phyloP scores from a whole-genome alignment of 164 flowering plant species.

The Kalanchoe fedtschenkoi region DNA sequence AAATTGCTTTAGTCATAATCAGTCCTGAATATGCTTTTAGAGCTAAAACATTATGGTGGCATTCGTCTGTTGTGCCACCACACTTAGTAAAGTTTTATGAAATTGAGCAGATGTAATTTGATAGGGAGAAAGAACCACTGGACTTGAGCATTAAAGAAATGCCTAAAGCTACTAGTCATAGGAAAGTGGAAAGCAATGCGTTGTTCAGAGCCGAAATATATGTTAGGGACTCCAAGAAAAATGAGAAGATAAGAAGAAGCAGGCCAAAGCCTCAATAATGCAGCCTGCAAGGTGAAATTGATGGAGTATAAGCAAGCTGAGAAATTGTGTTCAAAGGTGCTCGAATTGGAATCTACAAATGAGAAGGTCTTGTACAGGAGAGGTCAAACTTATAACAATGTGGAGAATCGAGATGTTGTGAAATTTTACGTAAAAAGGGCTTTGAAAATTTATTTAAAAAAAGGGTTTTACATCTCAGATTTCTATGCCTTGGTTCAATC shows the following conservation, averaged over 20 bases:
- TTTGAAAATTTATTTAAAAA: no score
- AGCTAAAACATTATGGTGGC: no score
- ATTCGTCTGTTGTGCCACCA: no score
- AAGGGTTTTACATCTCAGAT: no score
- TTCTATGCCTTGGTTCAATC: no score
- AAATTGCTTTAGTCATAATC: no score
- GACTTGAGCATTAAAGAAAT: no score
- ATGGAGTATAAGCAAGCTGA: constrained; percentile 82
- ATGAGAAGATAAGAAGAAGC: constrained; percentile 92
- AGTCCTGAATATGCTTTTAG: no score
- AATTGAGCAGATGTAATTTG: no score
- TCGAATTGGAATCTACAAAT: constrained; percentile 61
- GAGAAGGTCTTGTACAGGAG: constrained; percentile 91
- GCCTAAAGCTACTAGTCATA: no score
- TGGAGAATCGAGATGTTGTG: constrained; percentile 67
- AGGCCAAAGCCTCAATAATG: constrained; percentile 71
- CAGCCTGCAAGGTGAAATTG: constrained; percentile 87
- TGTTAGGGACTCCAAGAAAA: constrained; percentile 75
- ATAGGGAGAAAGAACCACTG: no score
- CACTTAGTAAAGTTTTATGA: no score
- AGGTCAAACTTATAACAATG: constrained; percentile 70
- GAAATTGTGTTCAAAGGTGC: constrained; percentile 84
- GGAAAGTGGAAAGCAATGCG: constrained; percentile 87
- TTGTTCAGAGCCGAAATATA: constrained; percentile 77
- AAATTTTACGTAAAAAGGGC: constrained; percentile 82